Evolutionary conservation across 1,284 basidiomycete species (phyloP).

Genomic region (Pulchroboletus neoregius): DNA sequence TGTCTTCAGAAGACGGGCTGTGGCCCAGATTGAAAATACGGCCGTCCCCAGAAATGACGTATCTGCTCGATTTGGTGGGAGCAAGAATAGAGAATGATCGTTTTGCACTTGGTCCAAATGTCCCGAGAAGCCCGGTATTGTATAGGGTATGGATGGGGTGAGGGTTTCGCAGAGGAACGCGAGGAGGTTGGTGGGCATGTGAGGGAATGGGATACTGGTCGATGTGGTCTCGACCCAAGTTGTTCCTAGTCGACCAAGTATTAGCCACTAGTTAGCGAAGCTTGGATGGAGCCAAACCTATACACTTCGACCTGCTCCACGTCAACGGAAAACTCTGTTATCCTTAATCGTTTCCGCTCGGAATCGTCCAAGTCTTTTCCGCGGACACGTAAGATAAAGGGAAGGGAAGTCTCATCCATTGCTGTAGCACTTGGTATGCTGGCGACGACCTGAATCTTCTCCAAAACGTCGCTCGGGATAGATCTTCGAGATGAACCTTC

Average conservation of each 20-base stretch:
- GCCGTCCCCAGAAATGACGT: conserved; percentile 43
- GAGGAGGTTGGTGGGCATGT: conserved; percentile 56
- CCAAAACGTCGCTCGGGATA: conserved; percentile 52
- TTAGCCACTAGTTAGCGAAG: conserved; percentile 9
- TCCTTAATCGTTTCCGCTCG: conserved; percentile 48
- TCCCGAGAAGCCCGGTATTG: conserved; percentile 45
- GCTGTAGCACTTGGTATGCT: conserved; percentile 55
- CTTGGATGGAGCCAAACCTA: conserved; percentile 43
- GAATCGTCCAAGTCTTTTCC: conserved; percentile 45
- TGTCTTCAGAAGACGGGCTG: conserved; percentile 17
- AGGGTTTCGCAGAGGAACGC: conserved; percentile 47
- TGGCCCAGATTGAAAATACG: conserved; percentile 38
- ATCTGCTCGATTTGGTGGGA: conserved; percentile 40
- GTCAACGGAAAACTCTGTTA: conserved; percentile 52
- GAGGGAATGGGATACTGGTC: conserved; percentile 53
- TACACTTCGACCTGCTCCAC: conserved; percentile 61
- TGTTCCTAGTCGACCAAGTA: conserved; percentile 34
- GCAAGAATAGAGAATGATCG: conserved; percentile 56
- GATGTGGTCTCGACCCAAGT: conserved; percentile 39
- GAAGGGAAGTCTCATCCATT: conserved; percentile 43
- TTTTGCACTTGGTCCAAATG: conserved; percentile 24
- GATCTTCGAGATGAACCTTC: conserved; percentile 10
- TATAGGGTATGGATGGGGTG: conserved; percentile 53
- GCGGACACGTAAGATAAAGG: conserved; percentile 58
- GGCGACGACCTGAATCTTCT: conserved; percentile 57